Evolutionary conservation across 805 yeast genomes (phyloP), one percentile per base, ranked within the genome.

Genomic region (Jamesozyma hellenica): DNA sequence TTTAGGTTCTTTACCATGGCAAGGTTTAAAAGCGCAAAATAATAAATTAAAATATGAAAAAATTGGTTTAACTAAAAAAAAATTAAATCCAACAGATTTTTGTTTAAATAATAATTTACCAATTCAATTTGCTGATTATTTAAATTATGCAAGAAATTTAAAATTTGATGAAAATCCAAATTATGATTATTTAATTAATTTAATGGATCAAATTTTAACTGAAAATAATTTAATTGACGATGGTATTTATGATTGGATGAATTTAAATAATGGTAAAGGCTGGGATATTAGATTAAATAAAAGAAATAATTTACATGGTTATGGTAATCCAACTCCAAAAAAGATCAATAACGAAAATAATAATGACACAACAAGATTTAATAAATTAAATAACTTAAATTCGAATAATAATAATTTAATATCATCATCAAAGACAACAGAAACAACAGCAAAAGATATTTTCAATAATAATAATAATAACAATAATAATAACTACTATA

Each of bases 1-100:
- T 49, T 76, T 94, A 52, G 98, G 98, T 34, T 84, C 85, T 43
- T 70, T 92, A 55, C 98, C 98, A 46, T 92, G 98, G 98, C 98
- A 92, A 68, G 98, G 98, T 19, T 71, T 92, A 50, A 90, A 92
- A 63, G 98, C 98, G 6, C 96, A 96, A 49, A 88, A 95, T 31
- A 92, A 92, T 70, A 90, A 92, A 65, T 96, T 86, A 55, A 92
- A 92, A 66, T 92, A 92, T 64, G 92, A 83, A 59, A 82, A 82
- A 56, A 83, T 83, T 58, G 92, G 92, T 23, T 82, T 81, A 48
- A 81, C 81, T 52, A 83, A 83, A 59, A 79, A 80, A 55, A 70
- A 79, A 13, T 77, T 87, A 1, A 72, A 78, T 12, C 75, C 82
- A 8, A 68, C 66, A 34, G 79, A 77, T 36, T 61, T 79, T 41